These are phyloP conservation scores for Phytophthora brassicae DNA, from an alignment of 352 stramenopile species.

Conservation along the genomic window DNA sequence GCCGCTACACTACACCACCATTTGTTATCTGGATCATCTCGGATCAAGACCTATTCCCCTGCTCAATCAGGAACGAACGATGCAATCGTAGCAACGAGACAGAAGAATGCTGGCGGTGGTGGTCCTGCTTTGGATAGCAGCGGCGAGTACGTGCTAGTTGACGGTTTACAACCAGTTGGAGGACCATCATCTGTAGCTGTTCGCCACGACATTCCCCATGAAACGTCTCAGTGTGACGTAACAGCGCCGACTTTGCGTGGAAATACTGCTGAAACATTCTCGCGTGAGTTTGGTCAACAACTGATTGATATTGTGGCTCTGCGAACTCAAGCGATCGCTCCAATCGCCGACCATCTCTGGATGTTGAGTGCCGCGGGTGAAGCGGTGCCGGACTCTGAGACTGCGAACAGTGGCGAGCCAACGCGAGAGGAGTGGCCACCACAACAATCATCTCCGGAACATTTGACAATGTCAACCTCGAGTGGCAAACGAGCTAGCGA, in stretches of 20 bases:
- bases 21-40: conserved; percentile 20
- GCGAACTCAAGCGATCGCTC: conserved; percentile 62
- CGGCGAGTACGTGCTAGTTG: conserved; percentile 68
- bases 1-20: conserved; percentile 28
- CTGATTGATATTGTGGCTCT: conserved; percentile 66
- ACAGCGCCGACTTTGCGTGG: conserved; percentile 3
- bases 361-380: conserved; percentile 37
- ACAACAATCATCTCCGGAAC: conserved; percentile 13
- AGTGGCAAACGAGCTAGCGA: conserved; percentile 24
- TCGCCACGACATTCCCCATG: conserved; percentile 1
- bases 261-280: conserved; percentile 23
- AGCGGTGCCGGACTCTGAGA: not conserved
- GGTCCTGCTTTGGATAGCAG: conserved; percentile 49
- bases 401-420: conserved; percentile 5
- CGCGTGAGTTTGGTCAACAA: conserved; percentile 53
- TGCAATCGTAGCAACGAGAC: conserved; percentile 9
- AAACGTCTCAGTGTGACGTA: conserved; percentile 1
- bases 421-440: conserved; percentile 17
- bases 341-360: conserved; percentile 68
- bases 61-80: conserved; percentile 9
- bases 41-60: conserved; percentile 9
- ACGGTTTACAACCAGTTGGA: conserved; percentile 25
- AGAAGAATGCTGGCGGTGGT: conserved; percentile 19
- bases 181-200: not conserved
- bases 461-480: conserved; percentile 25